Conservation (phyloP, 768 basidiomycete genomes). For the Kwoniella sp. region DNA sequence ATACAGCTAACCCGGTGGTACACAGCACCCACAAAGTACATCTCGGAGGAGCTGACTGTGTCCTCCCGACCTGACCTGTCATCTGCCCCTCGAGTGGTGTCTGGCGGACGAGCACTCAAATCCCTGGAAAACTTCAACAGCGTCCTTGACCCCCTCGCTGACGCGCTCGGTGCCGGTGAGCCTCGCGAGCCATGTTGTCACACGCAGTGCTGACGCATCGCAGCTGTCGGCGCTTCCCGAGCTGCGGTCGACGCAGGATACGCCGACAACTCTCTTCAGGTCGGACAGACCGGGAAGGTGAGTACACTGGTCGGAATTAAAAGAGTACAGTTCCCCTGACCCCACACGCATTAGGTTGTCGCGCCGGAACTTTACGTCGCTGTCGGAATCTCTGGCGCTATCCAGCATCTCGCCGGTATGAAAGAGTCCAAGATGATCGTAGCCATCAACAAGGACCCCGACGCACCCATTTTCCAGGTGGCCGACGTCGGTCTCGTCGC, state of each 20-base stretch:
- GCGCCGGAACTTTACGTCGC: constrained; percentile 96
- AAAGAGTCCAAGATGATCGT: constrained; percentile 98
- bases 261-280: constrained; percentile 93
- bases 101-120: constrained; percentile 92
- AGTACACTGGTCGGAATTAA: constrained; percentile 2
- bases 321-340: too few species aligned
- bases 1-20: neutral
- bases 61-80: constrained; percentile 91
- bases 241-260: constrained; percentile 98
- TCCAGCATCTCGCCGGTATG: constrained; percentile 99
- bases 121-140: constrained; percentile 85
- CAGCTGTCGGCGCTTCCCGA: constrained; percentile 91
- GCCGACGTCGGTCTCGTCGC: constrained; percentile 92
- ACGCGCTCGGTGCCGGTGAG: constrained; percentile 70
- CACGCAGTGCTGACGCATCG: constrained; percentile 4
- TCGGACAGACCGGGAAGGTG: constrained; percentile 95
- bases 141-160: constrained; percentile 85
- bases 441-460: constrained; percentile 97
- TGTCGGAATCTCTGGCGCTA: constrained; percentile 94
- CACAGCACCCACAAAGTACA: constrained; percentile 50
- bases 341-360: constrained; percentile 69
- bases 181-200: neutral
- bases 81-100: constrained; percentile 79
- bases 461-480: constrained; percentile 98
- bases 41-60: constrained; percentile 64